phyloP scores from a whole-genome alignment of 106 monocot genomes.

The Iris macrosiphon region DNA sequence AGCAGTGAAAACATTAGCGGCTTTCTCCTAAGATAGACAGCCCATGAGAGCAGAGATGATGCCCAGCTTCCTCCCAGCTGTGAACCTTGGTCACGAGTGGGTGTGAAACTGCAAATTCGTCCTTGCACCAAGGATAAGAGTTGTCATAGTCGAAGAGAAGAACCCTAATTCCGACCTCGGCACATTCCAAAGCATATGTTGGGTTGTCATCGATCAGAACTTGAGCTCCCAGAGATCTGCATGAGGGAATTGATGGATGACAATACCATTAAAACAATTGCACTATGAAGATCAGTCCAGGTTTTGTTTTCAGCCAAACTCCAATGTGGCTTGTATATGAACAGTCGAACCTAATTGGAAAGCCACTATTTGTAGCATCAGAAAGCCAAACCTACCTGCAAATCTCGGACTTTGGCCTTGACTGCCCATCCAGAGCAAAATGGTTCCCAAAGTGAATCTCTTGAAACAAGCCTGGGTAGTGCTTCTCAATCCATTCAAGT shows the following conservation, averaged over 20 bases:
- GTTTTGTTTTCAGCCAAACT: too few relatives aligned
- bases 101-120: constrained; percentile 41
- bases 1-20: too few relatives aligned
- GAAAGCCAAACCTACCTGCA: constrained; percentile 53
- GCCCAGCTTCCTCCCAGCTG: constrained; percentile 81
- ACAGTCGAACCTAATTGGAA: too few relatives aligned
- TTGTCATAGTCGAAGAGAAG: constrained; percentile 82
- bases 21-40: constrained; percentile 13
- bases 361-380: not conserved
- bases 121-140: constrained; percentile 93
- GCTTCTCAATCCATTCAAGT: constrained; percentile 72
- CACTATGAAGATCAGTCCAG: too few relatives aligned
- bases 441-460: constrained; percentile 96
- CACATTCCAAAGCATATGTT: constrained; percentile 83
- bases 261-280: too few relatives aligned
- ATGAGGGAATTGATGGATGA: too few relatives aligned
- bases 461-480: constrained; percentile 85
- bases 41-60: constrained; percentile 40
- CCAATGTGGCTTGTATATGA: too few relatives aligned
- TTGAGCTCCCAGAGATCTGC: constrained; percentile 70
- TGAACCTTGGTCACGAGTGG: constrained; percentile 83
- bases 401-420: constrained; percentile 91
- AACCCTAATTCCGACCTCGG: constrained; percentile 74
- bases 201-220: constrained; percentile 94
- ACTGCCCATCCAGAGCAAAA: constrained; percentile 86